Evolutionary conservation across 208 protist species (phyloP).

Genomic region (Leishmania guyanensis): DNA sequence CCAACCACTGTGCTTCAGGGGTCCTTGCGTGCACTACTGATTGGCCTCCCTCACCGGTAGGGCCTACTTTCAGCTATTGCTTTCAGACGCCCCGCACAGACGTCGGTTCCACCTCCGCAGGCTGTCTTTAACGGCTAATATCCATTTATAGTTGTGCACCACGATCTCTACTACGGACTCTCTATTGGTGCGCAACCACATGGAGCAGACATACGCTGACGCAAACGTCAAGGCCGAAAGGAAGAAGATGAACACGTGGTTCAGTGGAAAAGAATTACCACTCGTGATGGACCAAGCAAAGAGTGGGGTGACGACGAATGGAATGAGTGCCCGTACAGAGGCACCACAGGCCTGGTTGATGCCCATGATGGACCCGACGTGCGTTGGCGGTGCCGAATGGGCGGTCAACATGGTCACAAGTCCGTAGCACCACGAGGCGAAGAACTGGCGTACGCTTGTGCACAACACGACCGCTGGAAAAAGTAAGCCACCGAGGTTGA

Average conservation of each 20-base stretch:
- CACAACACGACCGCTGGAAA: constrained; percentile 38
- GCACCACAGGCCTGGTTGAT: constrained; percentile 61
- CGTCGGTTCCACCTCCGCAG: neutral
- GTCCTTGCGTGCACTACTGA: too few species aligned
- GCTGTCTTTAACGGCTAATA: neutral
- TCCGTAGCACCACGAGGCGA: constrained; percentile 53
- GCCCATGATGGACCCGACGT: constrained; percentile 61
- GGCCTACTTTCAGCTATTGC: too few species aligned
- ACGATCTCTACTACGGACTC: constrained; percentile 32
- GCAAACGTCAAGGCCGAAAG: constrained; percentile 24
- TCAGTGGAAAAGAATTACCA: constrained; percentile 45
- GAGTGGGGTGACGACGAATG: constrained; percentile 50
- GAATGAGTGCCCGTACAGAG: constrained; percentile 38
- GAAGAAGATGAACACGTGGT: constrained; percentile 58
- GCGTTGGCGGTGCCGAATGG: constrained; percentile 45
- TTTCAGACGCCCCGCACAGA: neutral
- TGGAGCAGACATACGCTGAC: constrained; percentile 16
- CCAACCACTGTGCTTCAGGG: neutral
- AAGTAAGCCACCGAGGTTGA: constrained; percentile 6
- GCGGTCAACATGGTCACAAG: constrained; percentile 61
- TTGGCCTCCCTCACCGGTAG: neutral
- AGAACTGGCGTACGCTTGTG: constrained; percentile 42
- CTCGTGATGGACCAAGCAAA: constrained; percentile 65
- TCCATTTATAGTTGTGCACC: neutral
- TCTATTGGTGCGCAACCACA: constrained; percentile 25